phyloP scores from a whole-genome alignment of 23 red algal genomes.

The Gracilaria vermiculophylla region DNA sequence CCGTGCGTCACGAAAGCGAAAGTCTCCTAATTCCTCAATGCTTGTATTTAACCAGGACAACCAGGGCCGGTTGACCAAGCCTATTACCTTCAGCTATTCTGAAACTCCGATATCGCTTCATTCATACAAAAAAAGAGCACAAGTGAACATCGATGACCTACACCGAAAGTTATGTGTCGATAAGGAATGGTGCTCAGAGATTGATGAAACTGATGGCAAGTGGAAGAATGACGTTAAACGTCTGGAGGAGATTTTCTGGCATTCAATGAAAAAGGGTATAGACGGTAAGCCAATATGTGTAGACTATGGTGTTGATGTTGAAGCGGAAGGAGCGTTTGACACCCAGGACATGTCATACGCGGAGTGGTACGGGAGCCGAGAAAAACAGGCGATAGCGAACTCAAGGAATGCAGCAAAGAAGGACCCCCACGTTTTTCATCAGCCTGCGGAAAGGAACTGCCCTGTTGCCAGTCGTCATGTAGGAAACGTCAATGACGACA shows the following conservation, averaged over 20 bases:
- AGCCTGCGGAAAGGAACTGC: not conserved
- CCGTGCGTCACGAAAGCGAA: constrained; percentile 5
- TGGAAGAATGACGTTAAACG: not conserved
- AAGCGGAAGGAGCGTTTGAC: constrained; percentile 63
- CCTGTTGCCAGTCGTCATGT: constrained; percentile 23
- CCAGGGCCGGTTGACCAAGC: constrained; percentile 10
- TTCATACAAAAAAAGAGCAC: not conserved
- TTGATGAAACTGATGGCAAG: not conserved
- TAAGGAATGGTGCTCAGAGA: not conserved
- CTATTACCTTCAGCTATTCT: constrained; percentile 24
- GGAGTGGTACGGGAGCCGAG: constrained; percentile 24
- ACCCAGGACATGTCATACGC: constrained; percentile 28
- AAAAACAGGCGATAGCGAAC: not conserved
- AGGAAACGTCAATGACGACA: constrained; percentile 51
- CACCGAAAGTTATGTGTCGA: not conserved
- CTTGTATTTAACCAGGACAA: constrained; percentile 18
- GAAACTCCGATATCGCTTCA: constrained; percentile 31
- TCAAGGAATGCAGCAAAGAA: not conserved
- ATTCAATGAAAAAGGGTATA: constrained; percentile 7
- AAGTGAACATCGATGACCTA: not conserved
- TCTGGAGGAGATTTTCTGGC: constrained; percentile 46
- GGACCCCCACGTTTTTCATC: not conserved
- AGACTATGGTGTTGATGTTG: constrained; percentile 63
- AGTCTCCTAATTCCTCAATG: not conserved
- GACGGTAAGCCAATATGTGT: constrained; percentile 32